Percentiles rank a stretch among this genome's conserved stretches.
These are phyloP conservation scores for Aphanomyces euteiches DNA, from an alignment of 352 stramenopile species.

Conservation along the genomic window DNA sequence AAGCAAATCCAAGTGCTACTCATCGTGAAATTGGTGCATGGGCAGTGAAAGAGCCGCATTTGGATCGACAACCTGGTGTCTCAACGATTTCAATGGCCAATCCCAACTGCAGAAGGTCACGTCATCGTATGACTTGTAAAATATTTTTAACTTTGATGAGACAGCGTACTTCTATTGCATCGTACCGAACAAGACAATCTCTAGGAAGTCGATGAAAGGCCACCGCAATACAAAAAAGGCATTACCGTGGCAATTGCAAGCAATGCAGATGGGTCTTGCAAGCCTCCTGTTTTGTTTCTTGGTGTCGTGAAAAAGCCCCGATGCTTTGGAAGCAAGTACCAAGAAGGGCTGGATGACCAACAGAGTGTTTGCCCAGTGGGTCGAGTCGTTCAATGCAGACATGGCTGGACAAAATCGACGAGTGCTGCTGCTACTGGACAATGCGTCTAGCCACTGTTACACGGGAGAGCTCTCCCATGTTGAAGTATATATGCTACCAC, in stretches of 20 bases:
- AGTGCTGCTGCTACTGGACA: constrained; percentile 12
- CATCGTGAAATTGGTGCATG: background rate
- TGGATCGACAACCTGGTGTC: background rate
- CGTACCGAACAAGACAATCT: background rate
- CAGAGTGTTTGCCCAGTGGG: background rate
- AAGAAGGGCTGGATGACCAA: constrained; percentile 19
- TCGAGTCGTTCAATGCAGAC: background rate
- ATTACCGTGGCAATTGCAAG: background rate
- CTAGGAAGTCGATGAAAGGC: background rate
- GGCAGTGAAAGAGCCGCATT: background rate
- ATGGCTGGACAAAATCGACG: background rate
- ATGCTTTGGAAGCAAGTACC: background rate
- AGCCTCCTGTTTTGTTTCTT: background rate
- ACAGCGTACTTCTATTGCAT: constrained; percentile 26
- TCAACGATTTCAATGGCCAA: background rate
- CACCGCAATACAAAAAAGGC: background rate
- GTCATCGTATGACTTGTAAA: constrained; percentile 13
- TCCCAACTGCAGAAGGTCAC: constrained; percentile 2
- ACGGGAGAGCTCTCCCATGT: background rate
- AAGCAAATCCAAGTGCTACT: too few relatives aligned
- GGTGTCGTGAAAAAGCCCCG: background rate
- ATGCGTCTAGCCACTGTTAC: background rate
- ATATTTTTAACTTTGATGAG: constrained; percentile 34
- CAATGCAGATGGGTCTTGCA: background rate
- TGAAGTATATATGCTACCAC: background rate